Evolutionary conservation across 345 rosid genomes (phyloP).

Genomic region (Boechera stricta): DNA sequence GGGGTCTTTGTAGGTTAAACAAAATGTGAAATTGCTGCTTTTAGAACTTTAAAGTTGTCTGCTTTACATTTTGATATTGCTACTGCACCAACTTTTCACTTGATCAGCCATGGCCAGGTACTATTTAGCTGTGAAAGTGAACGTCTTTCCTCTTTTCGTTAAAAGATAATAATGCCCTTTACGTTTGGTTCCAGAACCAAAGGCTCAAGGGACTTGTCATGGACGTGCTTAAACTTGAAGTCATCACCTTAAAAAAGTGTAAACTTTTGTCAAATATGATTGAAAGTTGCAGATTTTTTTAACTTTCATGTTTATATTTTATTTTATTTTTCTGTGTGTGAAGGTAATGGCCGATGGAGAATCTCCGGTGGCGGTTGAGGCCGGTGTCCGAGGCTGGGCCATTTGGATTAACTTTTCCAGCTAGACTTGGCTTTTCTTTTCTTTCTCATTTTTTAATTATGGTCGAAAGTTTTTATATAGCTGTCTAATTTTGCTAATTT

Average conservation of each 20-base stretch:
- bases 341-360: slow-evolving; percentile 24
- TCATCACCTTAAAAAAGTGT: slow-evolving; percentile 31
- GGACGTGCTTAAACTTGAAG: slow-evolving; percentile 35
- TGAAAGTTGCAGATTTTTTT: not conserved
- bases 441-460: slow-evolving; percentile 1
- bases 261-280: slow-evolving; percentile 23
- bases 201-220: slow-evolving; percentile 18
- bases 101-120: slow-evolving; percentile 40
- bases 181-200: slow-evolving; percentile 19
- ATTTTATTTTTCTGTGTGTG: not conserved
- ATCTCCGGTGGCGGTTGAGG: slow-evolving; percentile 30
- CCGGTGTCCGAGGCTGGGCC: slow-evolving; percentile 22
- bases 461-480: not conserved
- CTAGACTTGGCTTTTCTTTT: not conserved
- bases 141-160: slow-evolving; percentile 13
- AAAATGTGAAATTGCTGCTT: slow-evolving; percentile 31
- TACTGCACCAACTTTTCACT: slow-evolving; percentile 40
- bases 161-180: slow-evolving; percentile 30
- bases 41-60: slow-evolving; percentile 36
- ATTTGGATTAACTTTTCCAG: slow-evolving; percentile 36
- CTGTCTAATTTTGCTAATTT: slow-evolving; percentile 17
- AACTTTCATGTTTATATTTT: not conserved
- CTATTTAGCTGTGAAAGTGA: slow-evolving; percentile 42
- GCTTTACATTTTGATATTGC: slow-evolving; percentile 44
- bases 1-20: slow-evolving; percentile 37